Base-by-base conservation (phyloP, 2,329 filamentous ascomycete species). In the Trichoderma hamatum region DNA sequence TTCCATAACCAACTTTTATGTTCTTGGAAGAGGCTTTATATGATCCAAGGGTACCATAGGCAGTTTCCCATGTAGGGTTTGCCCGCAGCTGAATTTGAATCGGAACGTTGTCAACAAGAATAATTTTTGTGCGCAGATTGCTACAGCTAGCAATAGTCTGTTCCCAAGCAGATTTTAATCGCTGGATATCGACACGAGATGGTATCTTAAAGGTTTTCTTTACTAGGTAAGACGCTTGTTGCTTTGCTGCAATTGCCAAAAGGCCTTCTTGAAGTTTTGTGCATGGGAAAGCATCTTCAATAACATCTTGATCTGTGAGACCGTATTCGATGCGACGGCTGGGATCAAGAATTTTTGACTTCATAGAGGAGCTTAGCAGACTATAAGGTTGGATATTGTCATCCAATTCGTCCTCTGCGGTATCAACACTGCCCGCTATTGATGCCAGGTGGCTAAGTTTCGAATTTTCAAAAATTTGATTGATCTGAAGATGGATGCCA, bases 221-320 rank as follows among this genome's bases (percentile, higher is more conserved):
- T 5, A 19, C 51, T 21, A 56, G 30, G n/a, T 65, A 65, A 11
- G 62, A 65, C 5, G 51, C 51, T 3, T 39, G 24, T 28, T 65
- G 62, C 13, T n/a, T 56, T 7, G 36, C 51, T 16, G 62, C 49
- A 14, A 65, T 55, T 26, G 52, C 51, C 51, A 65, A 56, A 16
- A 65, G 62, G 1, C 62, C 62, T n/a, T 65, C 62, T 32, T 65
- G 62, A 43, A 65, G 62, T 19, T 43, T 55, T 28, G 62, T 65
- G 19, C 62, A 65, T 3, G 62, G 62, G 11, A n/a, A 65, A 0
- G 62, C 62, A 24, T 65, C 62, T 19, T 65, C 16, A 16, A 65
- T 46, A 2, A 55, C 4, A 30, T 43, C 34, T 2, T 26, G 14
- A 9, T 56, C 51, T 32, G n/a, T n/a, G 6, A 65, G 52, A 1